phyloP scores from a whole-genome alignment of 2,329 filamentous ascomycete genomes.

The Drechslerella dactyloides region DNA sequence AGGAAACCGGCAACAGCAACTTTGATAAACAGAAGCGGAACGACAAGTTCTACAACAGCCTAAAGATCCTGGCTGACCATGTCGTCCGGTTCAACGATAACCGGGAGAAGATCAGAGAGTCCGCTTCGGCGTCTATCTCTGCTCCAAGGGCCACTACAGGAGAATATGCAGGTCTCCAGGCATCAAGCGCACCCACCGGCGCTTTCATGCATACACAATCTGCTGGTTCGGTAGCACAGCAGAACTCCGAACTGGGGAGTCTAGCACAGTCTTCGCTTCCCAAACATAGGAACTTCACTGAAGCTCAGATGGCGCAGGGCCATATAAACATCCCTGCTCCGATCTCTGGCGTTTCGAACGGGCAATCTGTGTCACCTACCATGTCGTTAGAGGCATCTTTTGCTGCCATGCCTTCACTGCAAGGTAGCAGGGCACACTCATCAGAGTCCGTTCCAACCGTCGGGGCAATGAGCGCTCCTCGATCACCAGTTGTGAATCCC shows the following conservation, averaged over 20 bases:
- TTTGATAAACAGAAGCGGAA: constrained; percentile 45
- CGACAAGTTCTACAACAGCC: constrained; percentile 42
- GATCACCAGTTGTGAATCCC: constrained; percentile 24
- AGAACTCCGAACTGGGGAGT: constrained; percentile 32
- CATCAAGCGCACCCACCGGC: not conserved
- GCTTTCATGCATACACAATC: constrained; percentile 17
- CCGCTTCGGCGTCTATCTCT: constrained; percentile 4
- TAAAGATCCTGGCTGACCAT: constrained; percentile 39
- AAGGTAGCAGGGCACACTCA: constrained; percentile 32
- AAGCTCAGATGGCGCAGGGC: constrained; percentile 13
- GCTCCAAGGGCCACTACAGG: constrained; percentile 4
- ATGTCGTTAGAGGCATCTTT: constrained; percentile 34
- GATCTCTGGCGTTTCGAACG: constrained; percentile 4
- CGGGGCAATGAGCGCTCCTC: constrained; percentile 22
- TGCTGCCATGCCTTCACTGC: constrained; percentile 39
- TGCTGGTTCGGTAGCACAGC: constrained; percentile 18
- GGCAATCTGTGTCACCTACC: constrained; percentile 37
- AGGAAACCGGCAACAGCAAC: constrained; percentile 32
- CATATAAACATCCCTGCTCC: constrained; percentile 2
- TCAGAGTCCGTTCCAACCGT: constrained; percentile 43
- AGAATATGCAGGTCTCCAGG: constrained; percentile 20
- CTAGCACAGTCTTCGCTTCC: constrained; percentile 38
- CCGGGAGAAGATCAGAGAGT: constrained; percentile 35
- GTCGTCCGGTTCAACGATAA: constrained; percentile 42
- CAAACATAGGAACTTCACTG: constrained; percentile 27